Conservation (phyloP, 2,329 filamentous ascomycete species). For the Fusarium sp. region DNA sequence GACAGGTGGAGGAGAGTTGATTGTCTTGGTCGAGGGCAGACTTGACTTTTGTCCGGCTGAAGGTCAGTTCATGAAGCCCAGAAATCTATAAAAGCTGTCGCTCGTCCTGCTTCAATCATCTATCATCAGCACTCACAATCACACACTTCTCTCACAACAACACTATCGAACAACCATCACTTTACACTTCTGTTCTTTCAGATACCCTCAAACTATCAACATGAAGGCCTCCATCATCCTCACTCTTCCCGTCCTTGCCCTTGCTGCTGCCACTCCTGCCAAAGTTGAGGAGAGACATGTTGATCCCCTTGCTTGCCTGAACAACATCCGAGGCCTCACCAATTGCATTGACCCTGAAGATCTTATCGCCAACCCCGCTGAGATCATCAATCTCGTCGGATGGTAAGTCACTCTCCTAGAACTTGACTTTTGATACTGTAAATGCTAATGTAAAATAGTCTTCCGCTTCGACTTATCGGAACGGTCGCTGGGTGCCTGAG, state of each 20-base stretch:
- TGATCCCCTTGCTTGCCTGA: not conserved
- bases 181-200: not conserved
- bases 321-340: accelerated
- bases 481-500: accelerated
- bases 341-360: accelerated
- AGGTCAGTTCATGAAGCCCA: accelerated
- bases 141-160: not conserved
- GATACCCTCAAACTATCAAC: not conserved
- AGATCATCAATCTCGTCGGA: too few relatives aligned
- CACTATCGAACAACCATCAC: not conserved
- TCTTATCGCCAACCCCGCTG: not conserved
- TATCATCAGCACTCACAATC: constrained; percentile 10
- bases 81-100: constrained; percentile 17
- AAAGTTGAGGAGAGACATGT: constrained; percentile 13
- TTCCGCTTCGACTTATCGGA: not conserved
- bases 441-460: accelerated
- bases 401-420: not conserved
- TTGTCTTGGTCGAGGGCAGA: too few relatives aligned
- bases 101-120: accelerated
- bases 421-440: too few relatives aligned
- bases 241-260: constrained; percentile 13
- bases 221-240: constrained; percentile 22
- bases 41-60: too few relatives aligned
- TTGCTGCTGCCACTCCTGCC: constrained; percentile 15
- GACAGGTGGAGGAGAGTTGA: too few relatives aligned